These are phyloP conservation scores for Chaetomium olivaceum DNA, from an alignment of 2,329 filamentous ascomycete genomes.

Conservation along the genomic window DNA sequence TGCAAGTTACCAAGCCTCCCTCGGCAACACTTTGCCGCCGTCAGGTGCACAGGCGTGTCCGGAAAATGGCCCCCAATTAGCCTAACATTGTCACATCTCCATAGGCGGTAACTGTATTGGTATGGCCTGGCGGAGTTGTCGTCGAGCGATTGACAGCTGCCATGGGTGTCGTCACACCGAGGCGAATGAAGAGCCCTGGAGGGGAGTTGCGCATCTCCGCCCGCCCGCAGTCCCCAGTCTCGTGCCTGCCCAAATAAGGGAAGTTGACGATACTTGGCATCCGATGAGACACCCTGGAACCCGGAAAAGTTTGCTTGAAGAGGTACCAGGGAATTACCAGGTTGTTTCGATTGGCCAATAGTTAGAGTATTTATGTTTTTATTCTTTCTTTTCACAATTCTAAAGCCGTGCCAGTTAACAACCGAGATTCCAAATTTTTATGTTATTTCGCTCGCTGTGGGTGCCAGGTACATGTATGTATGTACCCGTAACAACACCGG, in stretches of 20 bases:
- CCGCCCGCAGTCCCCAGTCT: background rate
- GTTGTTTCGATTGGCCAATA: background rate
- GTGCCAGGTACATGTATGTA: too few relatives aligned
- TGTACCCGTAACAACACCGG: too few relatives aligned
- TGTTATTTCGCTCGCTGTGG: background rate
- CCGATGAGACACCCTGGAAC: background rate
- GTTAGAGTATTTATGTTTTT: background rate
- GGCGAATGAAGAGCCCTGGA: too few relatives aligned
- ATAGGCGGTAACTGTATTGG: background rate
- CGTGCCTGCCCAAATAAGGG: background rate
- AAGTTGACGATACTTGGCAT: slow-evolving; percentile 1
- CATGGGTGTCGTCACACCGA: background rate
- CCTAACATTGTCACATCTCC: background rate
- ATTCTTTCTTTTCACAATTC: background rate
- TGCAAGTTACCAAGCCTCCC: slow-evolving; percentile 1
- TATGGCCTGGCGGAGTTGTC: background rate
- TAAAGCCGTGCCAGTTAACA: background rate
- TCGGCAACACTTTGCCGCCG: slow-evolving; percentile 8
- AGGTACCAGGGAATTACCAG: too few relatives aligned
- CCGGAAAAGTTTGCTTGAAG: too few relatives aligned
- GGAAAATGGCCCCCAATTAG: background rate
- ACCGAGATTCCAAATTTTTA: background rate
- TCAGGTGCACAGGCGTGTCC: background rate
- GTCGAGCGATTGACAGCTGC: background rate
- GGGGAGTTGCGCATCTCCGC: background rate